Evolutionary conservation across 345 rosid species (phyloP).

Genomic region (Hypericum perforatum): DNA sequence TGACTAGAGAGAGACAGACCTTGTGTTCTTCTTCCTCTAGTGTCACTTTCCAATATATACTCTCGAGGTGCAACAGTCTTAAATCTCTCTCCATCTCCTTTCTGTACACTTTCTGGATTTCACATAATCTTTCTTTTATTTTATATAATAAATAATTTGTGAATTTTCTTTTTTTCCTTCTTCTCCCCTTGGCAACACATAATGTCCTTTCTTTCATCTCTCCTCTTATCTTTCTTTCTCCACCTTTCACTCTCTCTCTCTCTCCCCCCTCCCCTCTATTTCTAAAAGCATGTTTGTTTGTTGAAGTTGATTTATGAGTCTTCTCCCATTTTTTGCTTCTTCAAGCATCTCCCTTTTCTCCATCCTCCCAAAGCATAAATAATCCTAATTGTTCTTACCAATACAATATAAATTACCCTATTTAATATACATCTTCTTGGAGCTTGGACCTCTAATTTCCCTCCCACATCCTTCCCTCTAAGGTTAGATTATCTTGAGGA

Average conservation of each 20-base stretch:
- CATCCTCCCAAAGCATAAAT: conserved; percentile 15
- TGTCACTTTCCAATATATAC: conserved; percentile 63
- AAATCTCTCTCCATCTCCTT: conserved; percentile 12
- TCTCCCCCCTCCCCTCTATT: conserved; percentile 11
- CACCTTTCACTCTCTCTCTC: conserved; percentile 13
- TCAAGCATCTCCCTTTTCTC: conserved; percentile 7
- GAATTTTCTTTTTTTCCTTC: conserved; percentile 17
- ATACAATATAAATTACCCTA: too few species aligned
- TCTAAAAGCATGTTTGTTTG: conserved; percentile 46
- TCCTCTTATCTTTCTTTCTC: conserved; percentile 17
- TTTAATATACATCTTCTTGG: too few species aligned
- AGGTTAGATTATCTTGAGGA: background rate
- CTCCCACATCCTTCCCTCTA: conserved; percentile 14
- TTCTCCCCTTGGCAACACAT: conserved; percentile 30
- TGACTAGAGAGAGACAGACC: conserved; percentile 39
- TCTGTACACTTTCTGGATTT: conserved; percentile 22
- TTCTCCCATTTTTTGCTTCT: conserved; percentile 14
- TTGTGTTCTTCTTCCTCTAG: conserved; percentile 33
- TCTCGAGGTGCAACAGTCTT: conserved; percentile 43
- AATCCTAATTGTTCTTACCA: too few species aligned
- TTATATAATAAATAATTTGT: conserved; percentile 1
- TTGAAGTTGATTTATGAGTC: conserved; percentile 24
- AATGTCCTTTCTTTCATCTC: background rate
- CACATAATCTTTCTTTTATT: background rate
- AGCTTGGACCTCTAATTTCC: too few species aligned